A percentile compares a stretch with the other conserved stretches of the same genome.
Evolutionary conservation across 2,329 filamentous ascomycete species (phyloP).

Genomic region (Beauveria caledonica): DNA sequence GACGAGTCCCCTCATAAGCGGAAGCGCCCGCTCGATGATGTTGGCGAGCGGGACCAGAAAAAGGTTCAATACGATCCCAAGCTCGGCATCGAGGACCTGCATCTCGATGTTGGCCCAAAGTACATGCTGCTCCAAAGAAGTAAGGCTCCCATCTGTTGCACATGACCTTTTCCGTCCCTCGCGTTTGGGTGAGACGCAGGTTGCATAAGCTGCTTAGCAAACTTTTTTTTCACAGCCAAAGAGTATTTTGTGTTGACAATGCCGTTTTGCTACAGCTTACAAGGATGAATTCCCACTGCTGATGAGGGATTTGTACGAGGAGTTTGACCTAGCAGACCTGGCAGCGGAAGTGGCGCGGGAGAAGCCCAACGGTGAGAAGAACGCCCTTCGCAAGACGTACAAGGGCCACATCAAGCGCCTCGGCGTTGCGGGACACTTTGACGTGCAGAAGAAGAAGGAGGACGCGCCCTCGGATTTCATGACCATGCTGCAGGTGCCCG

Average conservation of each 20-base stretch:
- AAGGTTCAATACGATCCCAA: slow-evolving; percentile 55
- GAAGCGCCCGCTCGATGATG: slow-evolving; percentile 50
- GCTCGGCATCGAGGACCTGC: slow-evolving; percentile 55
- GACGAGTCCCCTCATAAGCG: slow-evolving; percentile 53
- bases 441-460: slow-evolving; percentile 46
- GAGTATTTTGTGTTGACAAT: slow-evolving; percentile 14
- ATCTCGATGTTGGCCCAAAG: slow-evolving; percentile 58
- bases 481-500: slow-evolving; percentile 41
- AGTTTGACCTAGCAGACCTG: slow-evolving; percentile 47
- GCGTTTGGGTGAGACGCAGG: slow-evolving; percentile 13
- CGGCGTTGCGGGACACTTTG: slow-evolving; percentile 54
- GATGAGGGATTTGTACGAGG: slow-evolving; percentile 50
- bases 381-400: slow-evolving; percentile 58
- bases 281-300: slow-evolving; percentile 38
- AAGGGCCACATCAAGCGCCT: slow-evolving; percentile 60
- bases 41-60: slow-evolving; percentile 49
- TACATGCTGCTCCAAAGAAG: slow-evolving; percentile 59
- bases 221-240: slow-evolving; percentile 16
- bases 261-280: slow-evolving; percentile 31
- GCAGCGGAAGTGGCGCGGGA: slow-evolving; percentile 55
- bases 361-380: slow-evolving; percentile 59
- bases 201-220: slow-evolving; percentile 20
- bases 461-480: slow-evolving; percentile 44
- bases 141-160: slow-evolving; percentile 45
- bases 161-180: slow-evolving; percentile 13